Conservation (phyloP, 441 rosid species). For the Dalechampia spathulata region DNA sequence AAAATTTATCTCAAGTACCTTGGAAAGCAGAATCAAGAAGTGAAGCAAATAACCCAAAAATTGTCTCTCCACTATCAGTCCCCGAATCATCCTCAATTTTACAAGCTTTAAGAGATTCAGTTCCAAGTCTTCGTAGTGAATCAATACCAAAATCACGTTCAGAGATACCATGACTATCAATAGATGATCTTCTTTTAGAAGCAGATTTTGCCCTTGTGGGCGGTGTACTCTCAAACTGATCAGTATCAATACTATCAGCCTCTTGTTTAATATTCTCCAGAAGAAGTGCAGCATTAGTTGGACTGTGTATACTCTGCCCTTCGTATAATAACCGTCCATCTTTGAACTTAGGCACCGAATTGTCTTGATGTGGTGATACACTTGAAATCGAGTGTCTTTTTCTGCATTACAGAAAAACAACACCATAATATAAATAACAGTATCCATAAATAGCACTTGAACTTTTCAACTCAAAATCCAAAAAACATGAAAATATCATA, state of each 20-base stretch:
- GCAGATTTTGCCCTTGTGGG: constrained; percentile 39
- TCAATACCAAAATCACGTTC: constrained; percentile 38
- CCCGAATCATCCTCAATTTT: constrained; percentile 77
- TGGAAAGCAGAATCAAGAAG: constrained; percentile 85
- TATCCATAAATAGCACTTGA: too few relatives aligned
- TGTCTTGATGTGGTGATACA: constrained; percentile 43
- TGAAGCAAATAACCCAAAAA: constrained; percentile 73
- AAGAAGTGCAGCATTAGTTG: constrained; percentile 82
- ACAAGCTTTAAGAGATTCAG: constrained; percentile 66
- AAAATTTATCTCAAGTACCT: constrained; percentile 38
- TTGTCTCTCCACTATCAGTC: constrained; percentile 62
- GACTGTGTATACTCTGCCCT: constrained; percentile 80
- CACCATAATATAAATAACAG: background rate
- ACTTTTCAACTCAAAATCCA: too few relatives aligned
- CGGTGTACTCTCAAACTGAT: constrained; percentile 41
- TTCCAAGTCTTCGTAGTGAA: constrained; percentile 44
- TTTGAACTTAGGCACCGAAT: constrained; percentile 43
- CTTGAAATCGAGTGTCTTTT: constrained; percentile 65
- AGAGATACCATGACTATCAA: constrained; percentile 31
- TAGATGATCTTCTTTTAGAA: constrained; percentile 41
- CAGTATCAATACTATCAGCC: constrained; percentile 52
- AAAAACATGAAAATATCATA: too few relatives aligned
- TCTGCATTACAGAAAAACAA: constrained; percentile 45
- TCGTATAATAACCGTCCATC: constrained; percentile 69
- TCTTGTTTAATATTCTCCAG: constrained; percentile 94